Conservation (phyloP, 805 yeast genomes). For the Monosporozyma servazzii region DNA sequence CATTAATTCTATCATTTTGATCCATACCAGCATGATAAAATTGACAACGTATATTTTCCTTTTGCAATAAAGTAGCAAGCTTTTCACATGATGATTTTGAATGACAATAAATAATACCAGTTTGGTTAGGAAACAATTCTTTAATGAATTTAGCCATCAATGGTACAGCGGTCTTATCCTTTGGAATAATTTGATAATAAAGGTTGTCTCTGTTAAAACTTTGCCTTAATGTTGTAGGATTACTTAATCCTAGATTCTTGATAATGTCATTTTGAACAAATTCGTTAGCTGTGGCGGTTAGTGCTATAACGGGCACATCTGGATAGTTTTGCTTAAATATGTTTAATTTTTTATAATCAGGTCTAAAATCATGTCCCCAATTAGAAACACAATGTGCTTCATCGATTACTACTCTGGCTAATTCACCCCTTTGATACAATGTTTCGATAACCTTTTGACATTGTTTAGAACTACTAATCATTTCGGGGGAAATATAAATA, state of each 20-base stretch:
- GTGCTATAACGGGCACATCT: conserved; percentile 82
- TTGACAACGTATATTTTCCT: conserved; percentile 56
- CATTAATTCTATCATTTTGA: conserved; percentile 55
- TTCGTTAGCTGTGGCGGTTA: conserved; percentile 94
- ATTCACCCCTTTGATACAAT: conserved; percentile 43
- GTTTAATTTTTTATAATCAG: conserved; percentile 80
- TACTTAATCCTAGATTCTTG: conserved; percentile 56
- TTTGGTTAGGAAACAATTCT: conserved; percentile 41
- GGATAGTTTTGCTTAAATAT: conserved; percentile 68
- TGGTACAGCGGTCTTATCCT: conserved; percentile 44
- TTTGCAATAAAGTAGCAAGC: conserved; percentile 49
- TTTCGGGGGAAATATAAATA: conserved; percentile 88
- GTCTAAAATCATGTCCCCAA: conserved; percentile 98
- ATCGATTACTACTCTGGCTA: conserved; percentile 88
- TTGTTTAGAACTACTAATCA: conserved; percentile 68
- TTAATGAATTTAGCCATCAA: conserved; percentile 52
- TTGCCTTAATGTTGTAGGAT: conserved; percentile 66
- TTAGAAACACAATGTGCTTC: conserved; percentile 97
- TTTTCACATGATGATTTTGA: conserved; percentile 84
- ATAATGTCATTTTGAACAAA: conserved; percentile 80
- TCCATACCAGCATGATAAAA: conserved; percentile 95
- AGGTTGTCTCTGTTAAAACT: conserved; percentile 87
- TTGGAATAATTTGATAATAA: conserved; percentile 65
- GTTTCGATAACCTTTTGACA: conserved; percentile 54
- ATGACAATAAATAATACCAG: conserved; percentile 92